Percentiles rank a stretch among this genome's conserved stretches.
phyloP scores from a whole-genome alignment of 805 yeast species.

The Blastobotrys parvus region DNA sequence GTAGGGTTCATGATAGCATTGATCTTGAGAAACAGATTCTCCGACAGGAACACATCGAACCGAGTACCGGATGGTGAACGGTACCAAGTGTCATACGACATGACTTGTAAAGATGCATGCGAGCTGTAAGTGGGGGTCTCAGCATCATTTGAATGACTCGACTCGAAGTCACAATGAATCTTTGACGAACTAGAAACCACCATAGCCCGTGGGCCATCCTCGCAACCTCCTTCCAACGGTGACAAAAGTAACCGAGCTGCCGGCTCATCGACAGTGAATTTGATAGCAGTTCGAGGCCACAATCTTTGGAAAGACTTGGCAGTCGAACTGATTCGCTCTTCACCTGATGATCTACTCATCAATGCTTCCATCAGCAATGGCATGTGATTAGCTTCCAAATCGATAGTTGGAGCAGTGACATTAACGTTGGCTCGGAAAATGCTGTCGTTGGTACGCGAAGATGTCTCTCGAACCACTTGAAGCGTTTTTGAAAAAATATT shows the following conservation, averaged over 20 bases:
- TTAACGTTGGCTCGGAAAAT: conserved; percentile 25
- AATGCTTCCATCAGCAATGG: conserved; percentile 22
- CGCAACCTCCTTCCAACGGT: not conserved
- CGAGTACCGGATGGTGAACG: conserved; percentile 21
- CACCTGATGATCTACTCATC: conserved; percentile 3
- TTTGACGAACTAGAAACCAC: conserved; percentile 28
- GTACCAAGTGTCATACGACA: conserved; percentile 24
- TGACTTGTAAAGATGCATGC: conserved; percentile 18
- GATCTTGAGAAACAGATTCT: conserved; percentile 17
- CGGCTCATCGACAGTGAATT: conserved; percentile 27
- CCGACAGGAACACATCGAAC: conserved; percentile 22
- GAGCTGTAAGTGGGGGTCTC: conserved; percentile 18
- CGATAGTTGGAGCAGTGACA: conserved; percentile 31
- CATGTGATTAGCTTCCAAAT: conserved; percentile 29
- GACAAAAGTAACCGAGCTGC: conserved; percentile 25
- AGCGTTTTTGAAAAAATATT: conserved; percentile 30
- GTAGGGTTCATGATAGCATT: conserved; percentile 24
- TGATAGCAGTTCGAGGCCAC: conserved; percentile 22
- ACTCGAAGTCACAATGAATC: conserved; percentile 24
- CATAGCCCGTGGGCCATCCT: conserved; percentile 19
- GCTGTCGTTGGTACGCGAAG: conserved; percentile 19
- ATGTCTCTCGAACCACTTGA: conserved; percentile 21
- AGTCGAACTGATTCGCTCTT: not conserved
- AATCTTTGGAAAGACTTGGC: conserved; percentile 11
- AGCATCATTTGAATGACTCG: conserved; percentile 20